Base-by-base conservation (phyloP, 805 yeast genomes). In the Komagataella pseudopastoris region DNA sequence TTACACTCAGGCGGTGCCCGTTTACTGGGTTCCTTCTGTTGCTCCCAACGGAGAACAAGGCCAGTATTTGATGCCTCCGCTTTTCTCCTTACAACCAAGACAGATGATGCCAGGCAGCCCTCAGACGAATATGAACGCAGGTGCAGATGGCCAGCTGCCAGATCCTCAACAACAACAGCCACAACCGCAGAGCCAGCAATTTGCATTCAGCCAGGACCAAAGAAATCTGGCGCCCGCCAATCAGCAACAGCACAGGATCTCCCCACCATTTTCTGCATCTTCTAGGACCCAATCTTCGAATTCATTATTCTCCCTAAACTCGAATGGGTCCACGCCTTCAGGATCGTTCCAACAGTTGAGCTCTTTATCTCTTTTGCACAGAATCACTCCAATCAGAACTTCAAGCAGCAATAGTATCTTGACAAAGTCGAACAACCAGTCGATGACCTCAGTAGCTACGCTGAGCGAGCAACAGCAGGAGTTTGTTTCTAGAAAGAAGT, bases 321-420 rank as follows among this genome's bases (percentile, higher is more conserved):
- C 68, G 2, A 55, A 54, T 6, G 55, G 55, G 12, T 59, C 60
- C 36, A 60, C 59, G n/a, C 65, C 70, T 6, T 44, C 53, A 3
- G 50, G 57, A 2, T 74, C 85, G 3, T 62, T 82, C 51, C 85
- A 81, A 60, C 70, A 81, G 59, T 77, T 81, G 83, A 81, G 85
- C 0, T 85, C 84, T 6, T 59, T 79, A 23, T 62, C 71, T 44
- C 51, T 58, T 54, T 53, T 60, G 22, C 58, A 64, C 51, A 44
- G 52, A 16, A 53, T 59, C 43, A 54, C 66, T 52, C 39, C 56
- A 51, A 53, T 36, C 58, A 39, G 48, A 16, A 12, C 50, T 14
- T 23, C 51, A 49, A 36, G 18, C 23, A 14, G 44, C 44, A 50
- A 43, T 39, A 55, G 54, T 36, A 43, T 53, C 1, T 43, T 53